phyloP scores from a whole-genome alignment of 768 basidiomycete genomes.

The Tylopilus sp. region DNA sequence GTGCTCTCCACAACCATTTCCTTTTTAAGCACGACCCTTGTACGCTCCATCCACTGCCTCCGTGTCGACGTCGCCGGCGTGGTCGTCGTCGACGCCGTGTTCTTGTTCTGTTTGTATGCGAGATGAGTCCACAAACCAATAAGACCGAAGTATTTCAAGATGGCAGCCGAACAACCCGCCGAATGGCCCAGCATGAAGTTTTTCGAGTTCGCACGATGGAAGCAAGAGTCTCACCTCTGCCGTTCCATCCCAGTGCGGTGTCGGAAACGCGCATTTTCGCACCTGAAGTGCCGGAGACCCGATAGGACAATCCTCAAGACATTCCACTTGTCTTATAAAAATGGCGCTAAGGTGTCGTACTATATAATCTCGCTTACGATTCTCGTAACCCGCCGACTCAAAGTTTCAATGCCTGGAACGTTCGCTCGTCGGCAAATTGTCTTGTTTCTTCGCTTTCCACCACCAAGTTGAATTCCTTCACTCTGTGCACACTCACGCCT shows the following conservation, averaged over 20 bases:
- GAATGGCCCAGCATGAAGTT: neutral
- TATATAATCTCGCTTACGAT: slow-evolving; percentile 18
- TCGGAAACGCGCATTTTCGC: slow-evolving; percentile 2
- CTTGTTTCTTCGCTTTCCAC: slow-evolving; percentile 13
- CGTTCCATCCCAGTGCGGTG: slow-evolving; percentile 13
- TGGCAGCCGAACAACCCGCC: neutral
- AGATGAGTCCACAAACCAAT: neutral
- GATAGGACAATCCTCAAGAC: slow-evolving; percentile 1
- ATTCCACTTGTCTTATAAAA: slow-evolving; percentile 1
- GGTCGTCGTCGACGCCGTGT: neutral
- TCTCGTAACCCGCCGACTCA: slow-evolving; percentile 6
- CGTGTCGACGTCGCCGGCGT: neutral
- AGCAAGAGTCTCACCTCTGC: slow-evolving; percentile 9
- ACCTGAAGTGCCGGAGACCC: neutral
- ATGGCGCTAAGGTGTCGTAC: slow-evolving; percentile 16
- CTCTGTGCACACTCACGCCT: slow-evolving; percentile 19
- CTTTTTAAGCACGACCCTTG: neutral
- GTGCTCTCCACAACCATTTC: neutral
- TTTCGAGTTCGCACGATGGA: neutral
- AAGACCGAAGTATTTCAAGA: neutral
- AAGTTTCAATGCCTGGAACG: neutral
- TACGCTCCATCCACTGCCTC: neutral
- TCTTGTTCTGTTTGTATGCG: neutral
- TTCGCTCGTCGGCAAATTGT: slow-evolving; percentile 7
- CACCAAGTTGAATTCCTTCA: slow-evolving; percentile 13